Conservation (phyloP, 2,329 filamentous ascomycete species). For the Furcasterigmium furcatum region DNA sequence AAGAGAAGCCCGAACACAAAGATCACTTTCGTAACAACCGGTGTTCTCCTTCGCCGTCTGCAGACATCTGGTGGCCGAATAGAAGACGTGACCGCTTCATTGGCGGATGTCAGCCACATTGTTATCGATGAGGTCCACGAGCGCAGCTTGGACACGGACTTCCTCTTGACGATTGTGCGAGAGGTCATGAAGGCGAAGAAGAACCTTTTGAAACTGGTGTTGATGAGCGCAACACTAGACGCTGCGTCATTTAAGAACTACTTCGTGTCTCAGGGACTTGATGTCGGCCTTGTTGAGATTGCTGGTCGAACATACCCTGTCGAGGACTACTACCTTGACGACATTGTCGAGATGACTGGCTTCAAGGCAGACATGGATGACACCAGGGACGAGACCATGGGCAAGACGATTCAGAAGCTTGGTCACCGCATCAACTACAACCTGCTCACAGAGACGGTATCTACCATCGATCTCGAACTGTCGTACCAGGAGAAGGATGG, state of each 20-base stretch:
- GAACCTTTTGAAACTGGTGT: slow-evolving; percentile 80
- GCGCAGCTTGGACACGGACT: slow-evolving; percentile 90
- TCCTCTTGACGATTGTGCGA: slow-evolving; percentile 81
- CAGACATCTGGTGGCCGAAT: slow-evolving; percentile 82
- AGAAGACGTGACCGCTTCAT: slow-evolving; percentile 74
- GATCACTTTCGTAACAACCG: slow-evolving; percentile 94
- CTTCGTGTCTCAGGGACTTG: slow-evolving; percentile 65
- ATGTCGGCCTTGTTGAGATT: slow-evolving; percentile 81
- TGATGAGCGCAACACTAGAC: slow-evolving; percentile 97
- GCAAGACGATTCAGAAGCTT: slow-evolving; percentile 67
- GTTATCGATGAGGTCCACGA: slow-evolving; percentile 98
- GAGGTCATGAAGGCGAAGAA: slow-evolving; percentile 73
- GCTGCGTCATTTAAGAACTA: slow-evolving; percentile 81
- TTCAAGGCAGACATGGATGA: slow-evolving; percentile 54
- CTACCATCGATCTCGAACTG: slow-evolving; percentile 76
- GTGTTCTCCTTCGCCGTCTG: slow-evolving; percentile 85
- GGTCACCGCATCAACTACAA: slow-evolving; percentile 90
- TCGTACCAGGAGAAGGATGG: slow-evolving; percentile 63
- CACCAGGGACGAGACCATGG: slow-evolving; percentile 53
- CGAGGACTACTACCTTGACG: slow-evolving; percentile 84
- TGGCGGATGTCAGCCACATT: slow-evolving; percentile 90
- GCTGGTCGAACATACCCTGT: slow-evolving; percentile 87
- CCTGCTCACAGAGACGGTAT: slow-evolving; percentile 76
- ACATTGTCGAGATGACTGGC: slow-evolving; percentile 76
- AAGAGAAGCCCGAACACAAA: slow-evolving; percentile 71